phyloP scores from a whole-genome alignment of 169 alveolate genomes.

The Amoebophrya sp. region DNA sequence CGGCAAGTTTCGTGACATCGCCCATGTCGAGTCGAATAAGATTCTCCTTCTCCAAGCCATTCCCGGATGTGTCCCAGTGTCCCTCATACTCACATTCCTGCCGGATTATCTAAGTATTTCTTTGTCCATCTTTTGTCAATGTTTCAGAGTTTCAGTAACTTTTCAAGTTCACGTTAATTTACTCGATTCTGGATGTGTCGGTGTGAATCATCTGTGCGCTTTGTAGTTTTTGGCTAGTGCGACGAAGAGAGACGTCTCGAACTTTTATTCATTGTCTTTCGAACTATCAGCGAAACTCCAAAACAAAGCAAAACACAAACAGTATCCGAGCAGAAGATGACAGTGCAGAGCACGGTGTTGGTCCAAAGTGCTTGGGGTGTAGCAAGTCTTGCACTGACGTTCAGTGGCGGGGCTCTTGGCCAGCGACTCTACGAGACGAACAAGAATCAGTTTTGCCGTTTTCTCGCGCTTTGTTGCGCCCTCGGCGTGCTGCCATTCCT shows the following conservation, averaged over 20 bases:
- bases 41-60: background rate
- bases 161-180: too few species aligned
- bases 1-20: background rate
- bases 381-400: background rate
- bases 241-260: too few species aligned
- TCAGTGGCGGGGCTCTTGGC: background rate
- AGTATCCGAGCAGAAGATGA: background rate
- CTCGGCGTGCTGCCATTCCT: background rate
- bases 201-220: too few species aligned
- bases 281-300: too few species aligned
- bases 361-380: background rate
- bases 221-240: too few species aligned
- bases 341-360: background rate
- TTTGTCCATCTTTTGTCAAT: too few species aligned
- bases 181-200: too few species aligned
- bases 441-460: background rate
- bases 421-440: constrained; percentile 26
- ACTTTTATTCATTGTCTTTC: too few species aligned
- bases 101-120: constrained; percentile 14
- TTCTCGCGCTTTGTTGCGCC: background rate
- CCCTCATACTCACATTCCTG: constrained; percentile 20
- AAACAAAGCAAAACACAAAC: too few species aligned
- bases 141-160: too few species aligned
- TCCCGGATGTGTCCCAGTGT: constrained; percentile 16
- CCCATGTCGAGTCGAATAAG: background rate